Conservation (phyloP, 2,329 filamentous ascomycete genomes). For the Blastomyces gilchristii region DNA sequence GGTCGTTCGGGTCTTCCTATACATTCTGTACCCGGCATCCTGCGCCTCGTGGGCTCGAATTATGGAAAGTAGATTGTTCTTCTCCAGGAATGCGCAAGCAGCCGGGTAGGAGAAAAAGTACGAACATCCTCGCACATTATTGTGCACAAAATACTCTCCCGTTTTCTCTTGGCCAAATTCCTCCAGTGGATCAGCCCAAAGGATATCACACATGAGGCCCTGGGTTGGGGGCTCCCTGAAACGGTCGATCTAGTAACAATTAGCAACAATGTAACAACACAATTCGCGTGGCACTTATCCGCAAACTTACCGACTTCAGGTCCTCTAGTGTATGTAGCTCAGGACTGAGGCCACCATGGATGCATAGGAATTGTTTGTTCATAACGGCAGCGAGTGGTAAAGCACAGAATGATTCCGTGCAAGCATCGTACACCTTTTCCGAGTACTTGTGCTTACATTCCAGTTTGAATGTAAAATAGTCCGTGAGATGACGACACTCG, state of each 20-base stretch:
- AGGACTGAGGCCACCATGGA: conserved; percentile 90
- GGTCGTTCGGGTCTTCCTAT: conserved; percentile 93
- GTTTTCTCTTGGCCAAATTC: conserved; percentile 99
- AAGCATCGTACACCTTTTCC: conserved; percentile 89
- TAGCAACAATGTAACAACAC: conserved; percentile 17
- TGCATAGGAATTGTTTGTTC: conserved; percentile 99
- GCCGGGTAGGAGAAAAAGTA: conserved; percentile 99
- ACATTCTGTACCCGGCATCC: conserved; percentile 98
- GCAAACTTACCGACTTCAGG: conserved; percentile 61
- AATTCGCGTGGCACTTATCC: neutral
- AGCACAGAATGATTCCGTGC: conserved; percentile 95
- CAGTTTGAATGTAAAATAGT: conserved; percentile 99
- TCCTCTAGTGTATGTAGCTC: conserved; percentile 95
- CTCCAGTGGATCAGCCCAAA: conserved; percentile 96
- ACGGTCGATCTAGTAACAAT: conserved; percentile 64
- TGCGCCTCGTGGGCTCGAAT: conserved; percentile 97
- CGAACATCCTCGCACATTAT: conserved; percentile 94
- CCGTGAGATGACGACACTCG: conserved; percentile 95
- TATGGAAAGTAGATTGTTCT: conserved; percentile 94
- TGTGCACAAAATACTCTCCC: conserved; percentile 94
- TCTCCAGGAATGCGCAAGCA: conserved; percentile 93
- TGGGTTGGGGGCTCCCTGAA: conserved; percentile 97
- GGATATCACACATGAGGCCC: conserved; percentile 96
- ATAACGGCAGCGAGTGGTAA: conserved; percentile 91
- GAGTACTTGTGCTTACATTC: conserved; percentile 99